Base-by-base conservation (phyloP, 2,329 filamentous ascomycete genomes). In the Talaromyces sp. region DNA sequence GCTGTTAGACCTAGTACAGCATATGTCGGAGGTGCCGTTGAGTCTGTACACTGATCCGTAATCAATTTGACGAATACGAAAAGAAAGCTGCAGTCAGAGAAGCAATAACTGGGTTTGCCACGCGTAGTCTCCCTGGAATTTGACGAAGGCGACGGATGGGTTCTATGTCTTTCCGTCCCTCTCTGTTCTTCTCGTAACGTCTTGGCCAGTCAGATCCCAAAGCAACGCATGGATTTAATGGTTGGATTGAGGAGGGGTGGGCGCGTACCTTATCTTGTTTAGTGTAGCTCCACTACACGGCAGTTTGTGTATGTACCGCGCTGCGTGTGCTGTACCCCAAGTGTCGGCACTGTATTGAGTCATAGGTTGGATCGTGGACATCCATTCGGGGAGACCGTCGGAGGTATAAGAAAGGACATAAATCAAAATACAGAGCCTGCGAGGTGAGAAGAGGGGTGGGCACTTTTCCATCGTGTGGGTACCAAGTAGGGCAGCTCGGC, bases 241-340 rank as follows among this genome's bases (percentile, higher is more conserved):
- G 50, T 37, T 54, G 50, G 28, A 52, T n/a, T 11, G 16, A n/a
- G 37, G 55, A 58, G 39, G 55, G 55, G 55, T 28, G 33, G 18
- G 16, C 44, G 40, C n/a, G 25, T n/a, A 59, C 31, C 57, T 60
- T 60, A 52, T 52, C 57, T 48, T 52, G 44, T 14, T 40, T 52
- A 60, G 58, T 52, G 33, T 60, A 52, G 57, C 58, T 60, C 58
- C 58, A 60, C 58, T 52, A 48, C 50, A 50, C 58, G 44, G 58
- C 58, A 59, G 31, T 14, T 16, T 48, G 35, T 58, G 21, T 58
- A 21, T 48, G 23, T 58, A 44, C 25, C 14, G 44, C 21, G 42
- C 42, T 25, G 4, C n/a, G n/a, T 48, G 23, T n/a, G 6, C 48
- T 23, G 28, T 33, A 33, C 48, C 48, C 21, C 14, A 54, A 31